Evolutionary conservation across 192 early-diverging fungal species (phyloP), one percentile per base, ranked within the genome.

Genomic region (Entomortierella chlamydospora): DNA sequence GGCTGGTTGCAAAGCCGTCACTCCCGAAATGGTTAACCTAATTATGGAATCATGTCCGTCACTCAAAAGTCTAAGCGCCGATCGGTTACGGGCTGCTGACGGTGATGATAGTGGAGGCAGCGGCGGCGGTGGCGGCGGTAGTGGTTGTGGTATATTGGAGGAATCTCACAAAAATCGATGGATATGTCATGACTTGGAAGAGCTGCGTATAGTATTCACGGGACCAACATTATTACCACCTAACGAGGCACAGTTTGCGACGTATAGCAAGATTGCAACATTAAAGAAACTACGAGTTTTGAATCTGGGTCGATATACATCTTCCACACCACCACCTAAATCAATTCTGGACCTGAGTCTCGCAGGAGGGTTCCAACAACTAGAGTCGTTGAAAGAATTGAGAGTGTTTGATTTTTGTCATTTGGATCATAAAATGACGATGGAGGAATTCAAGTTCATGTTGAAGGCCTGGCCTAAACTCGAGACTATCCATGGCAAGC

Each of bases 381-480:
- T 79, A 31, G 57, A 34, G 2, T 0, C 26, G 7, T 22, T 79
- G 63, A 61, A 11, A 2, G 62, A 79, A 42, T 45, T 79, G 50
- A 22, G 25, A 20, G 76, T 70, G 50, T 64, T 79, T 79, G 68
- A 64, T n/a, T 79, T 79, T 55, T 59, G 61, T 53, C 62, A 70
- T 4, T 62, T 70, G 76, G 5, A 59, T 20, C 67, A 79, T 25
- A 57, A 22, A 17, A n/a, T 79, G 61, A 55, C 54, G 42, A 79
- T 79, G n/a, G 76, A 54, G 1, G 76, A 79, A 43, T 20, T 66
- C 20, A 52, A 66, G 51, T 79, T 69, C 63, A 79, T 79, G 76
- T 25, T 79, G 43, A 34, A 39, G 52, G 25, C 20, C n/a, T 79
- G 76, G 76, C 76, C 62, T 0, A 64, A 50, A 18, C 57, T 79